These are phyloP conservation scores for Aureobasidium sp. DNA, from an alignment of 2,329 filamentous ascomycete species.

Conservation along the genomic window DNA sequence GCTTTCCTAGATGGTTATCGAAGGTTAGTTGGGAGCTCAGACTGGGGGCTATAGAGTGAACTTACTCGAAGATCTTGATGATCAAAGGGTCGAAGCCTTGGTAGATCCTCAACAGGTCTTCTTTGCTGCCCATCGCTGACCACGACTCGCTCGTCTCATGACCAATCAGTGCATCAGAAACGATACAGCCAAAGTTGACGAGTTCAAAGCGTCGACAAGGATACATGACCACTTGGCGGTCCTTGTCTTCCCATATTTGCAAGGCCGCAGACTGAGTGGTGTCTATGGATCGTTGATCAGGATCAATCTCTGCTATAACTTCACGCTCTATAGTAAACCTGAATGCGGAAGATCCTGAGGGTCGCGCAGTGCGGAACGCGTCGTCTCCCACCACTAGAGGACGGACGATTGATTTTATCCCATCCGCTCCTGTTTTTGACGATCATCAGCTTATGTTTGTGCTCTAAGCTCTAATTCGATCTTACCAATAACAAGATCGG, in stretches of 20 bases:
- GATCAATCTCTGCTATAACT: background rate
- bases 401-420: background rate
- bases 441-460: background rate
- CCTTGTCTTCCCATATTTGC: background rate
- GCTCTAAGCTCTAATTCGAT: background rate
- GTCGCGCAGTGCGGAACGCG: background rate
- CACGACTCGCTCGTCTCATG: slow-evolving; percentile 29
- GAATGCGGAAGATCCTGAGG: background rate
- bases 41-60: no score
- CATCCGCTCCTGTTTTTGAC: background rate
- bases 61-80: no score
- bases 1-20: no score
- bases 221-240: background rate
- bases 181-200: background rate
- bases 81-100: no score
- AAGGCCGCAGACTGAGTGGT: background rate
- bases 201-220: background rate
- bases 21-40: no score
- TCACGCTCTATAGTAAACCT: background rate
- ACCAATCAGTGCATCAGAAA: background rate
- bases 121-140: slow-evolving; percentile 30
- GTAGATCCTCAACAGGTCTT: slow-evolving; percentile 33
- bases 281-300: background rate
- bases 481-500: background rate
- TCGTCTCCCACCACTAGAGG: background rate